Evolutionary conservation across 2,329 filamentous ascomycete genomes (phyloP).

Genomic region (Talaromyces sp.): DNA sequence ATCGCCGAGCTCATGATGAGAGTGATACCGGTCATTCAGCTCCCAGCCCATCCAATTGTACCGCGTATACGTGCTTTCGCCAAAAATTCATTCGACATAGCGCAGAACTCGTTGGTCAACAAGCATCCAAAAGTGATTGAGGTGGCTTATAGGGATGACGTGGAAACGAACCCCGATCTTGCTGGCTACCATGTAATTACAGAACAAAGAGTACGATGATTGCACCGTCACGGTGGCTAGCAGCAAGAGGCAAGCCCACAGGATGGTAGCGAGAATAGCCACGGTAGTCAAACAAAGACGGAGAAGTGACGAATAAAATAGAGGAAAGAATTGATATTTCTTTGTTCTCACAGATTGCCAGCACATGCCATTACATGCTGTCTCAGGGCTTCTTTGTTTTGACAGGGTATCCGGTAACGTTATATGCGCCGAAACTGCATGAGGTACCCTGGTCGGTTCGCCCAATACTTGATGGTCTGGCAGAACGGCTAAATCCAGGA

Average conservation of each 20-base stretch:
- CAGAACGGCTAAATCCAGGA: no score
- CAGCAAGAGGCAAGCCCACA: neutral
- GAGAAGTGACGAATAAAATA: no score
- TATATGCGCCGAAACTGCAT: no score
- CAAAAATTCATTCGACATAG: conserved; percentile 7
- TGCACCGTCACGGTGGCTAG: neutral
- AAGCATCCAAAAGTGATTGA: conserved; percentile 15
- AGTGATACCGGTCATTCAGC: conserved; percentile 4
- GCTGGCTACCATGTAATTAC: conserved; percentile 1
- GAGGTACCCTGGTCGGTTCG: no score
- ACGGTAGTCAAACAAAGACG: no score
- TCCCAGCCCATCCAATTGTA: conserved; percentile 18
- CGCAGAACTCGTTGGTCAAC: conserved; percentile 1
- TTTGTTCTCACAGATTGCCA: no score
- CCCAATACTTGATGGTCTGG: no score
- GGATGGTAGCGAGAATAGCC: conserved; percentile 2
- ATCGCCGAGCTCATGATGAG: conserved; percentile 12
- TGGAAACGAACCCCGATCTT: conserved; percentile 2
- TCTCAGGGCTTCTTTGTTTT: no score
- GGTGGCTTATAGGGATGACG: conserved; percentile 7
- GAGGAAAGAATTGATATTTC: no score
- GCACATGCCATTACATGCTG: no score
- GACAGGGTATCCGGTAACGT: no score
- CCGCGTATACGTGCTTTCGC: conserved; percentile 10
- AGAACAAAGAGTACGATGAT: conserved; percentile 4